Conservation (phyloP, 2,329 filamentous ascomycete genomes). For the Hypoxylon sp. region DNA sequence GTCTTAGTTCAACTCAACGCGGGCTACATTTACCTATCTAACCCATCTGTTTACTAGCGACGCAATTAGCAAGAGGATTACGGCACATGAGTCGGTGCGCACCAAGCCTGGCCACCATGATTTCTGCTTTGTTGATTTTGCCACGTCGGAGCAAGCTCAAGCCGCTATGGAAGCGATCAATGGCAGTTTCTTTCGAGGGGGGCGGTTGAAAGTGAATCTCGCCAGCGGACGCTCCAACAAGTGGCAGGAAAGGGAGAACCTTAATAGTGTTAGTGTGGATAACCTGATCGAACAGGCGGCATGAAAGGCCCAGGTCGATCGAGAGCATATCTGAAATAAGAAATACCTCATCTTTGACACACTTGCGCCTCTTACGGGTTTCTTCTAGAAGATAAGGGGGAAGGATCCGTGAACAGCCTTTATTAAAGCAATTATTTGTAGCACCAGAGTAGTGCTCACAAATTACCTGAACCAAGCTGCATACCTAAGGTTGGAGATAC, state of each 20-base stretch:
- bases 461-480: background rate
- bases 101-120: conserved; percentile 69
- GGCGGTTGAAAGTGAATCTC: conserved; percentile 48
- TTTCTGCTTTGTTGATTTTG: conserved; percentile 77
- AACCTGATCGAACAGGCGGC: conserved; percentile 1
- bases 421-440: background rate
- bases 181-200: conserved; percentile 50
- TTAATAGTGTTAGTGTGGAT: conserved; percentile 27
- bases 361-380: background rate
- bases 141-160: conserved; percentile 67
- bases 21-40: conserved; percentile 7
- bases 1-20: background rate
- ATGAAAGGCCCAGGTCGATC: background rate
- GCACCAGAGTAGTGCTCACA: background rate
- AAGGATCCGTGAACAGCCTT: background rate
- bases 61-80: conserved; percentile 68
- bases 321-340: background rate
- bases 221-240: conserved; percentile 48
- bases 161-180: conserved; percentile 63
- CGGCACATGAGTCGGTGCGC: conserved; percentile 68
- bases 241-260: conserved; percentile 46
- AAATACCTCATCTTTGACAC: background rate
- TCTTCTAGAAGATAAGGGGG: background rate
- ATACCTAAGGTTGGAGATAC: too few relatives aligned
- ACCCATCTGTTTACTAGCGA: conserved; percentile 48